These are phyloP conservation scores for Arthrobotrys sinensis DNA, from an alignment of 2,329 filamentous ascomycete species.

Conservation along the genomic window DNA sequence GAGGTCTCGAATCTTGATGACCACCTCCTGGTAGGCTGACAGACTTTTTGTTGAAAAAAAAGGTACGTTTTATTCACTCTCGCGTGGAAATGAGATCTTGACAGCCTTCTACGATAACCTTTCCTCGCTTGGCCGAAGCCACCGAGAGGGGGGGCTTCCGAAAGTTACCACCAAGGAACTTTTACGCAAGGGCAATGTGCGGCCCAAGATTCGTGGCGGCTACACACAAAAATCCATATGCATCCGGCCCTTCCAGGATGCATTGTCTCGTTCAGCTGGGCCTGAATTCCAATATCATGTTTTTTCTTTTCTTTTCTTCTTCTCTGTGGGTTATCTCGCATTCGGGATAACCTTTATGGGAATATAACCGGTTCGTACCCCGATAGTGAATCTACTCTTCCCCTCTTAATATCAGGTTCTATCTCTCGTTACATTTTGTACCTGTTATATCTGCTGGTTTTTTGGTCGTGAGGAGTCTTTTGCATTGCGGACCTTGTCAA, in stretches of 20 bases:
- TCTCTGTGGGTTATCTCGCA: constrained; percentile 6
- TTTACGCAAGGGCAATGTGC: constrained; percentile 43
- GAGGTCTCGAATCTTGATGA: constrained; percentile 27
- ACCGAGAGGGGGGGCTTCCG: constrained; percentile 18
- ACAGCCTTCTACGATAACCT: constrained; percentile 28
- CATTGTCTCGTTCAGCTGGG: constrained; percentile 31
- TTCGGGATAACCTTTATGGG: constrained; percentile 8
- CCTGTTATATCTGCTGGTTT: neutral
- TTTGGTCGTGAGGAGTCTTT: constrained; percentile 12
- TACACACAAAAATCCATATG: constrained; percentile 21
- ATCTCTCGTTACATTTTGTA: constrained; percentile 19
- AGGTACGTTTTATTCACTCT: constrained; percentile 6
- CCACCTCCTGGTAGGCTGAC: neutral
- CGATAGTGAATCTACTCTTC: constrained; percentile 1
- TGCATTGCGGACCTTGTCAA: neutral
- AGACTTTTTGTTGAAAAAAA: neutral
- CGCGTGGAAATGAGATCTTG: constrained; percentile 46
- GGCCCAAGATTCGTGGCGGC: constrained; percentile 36
- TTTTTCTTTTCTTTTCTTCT: constrained; percentile 17
- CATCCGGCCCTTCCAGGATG: constrained; percentile 24
- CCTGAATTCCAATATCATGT: constrained; percentile 3
- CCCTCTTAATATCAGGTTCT: constrained; percentile 28
- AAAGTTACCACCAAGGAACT: constrained; percentile 16
- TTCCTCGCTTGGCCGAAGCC: constrained; percentile 28
- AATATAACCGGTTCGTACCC: constrained; percentile 52